Evolutionary conservation across 2,329 filamentous ascomycete genomes (phyloP), one percentile per base, ranked within the genome.

Genomic region (Annulohypoxylon truncatum): DNA sequence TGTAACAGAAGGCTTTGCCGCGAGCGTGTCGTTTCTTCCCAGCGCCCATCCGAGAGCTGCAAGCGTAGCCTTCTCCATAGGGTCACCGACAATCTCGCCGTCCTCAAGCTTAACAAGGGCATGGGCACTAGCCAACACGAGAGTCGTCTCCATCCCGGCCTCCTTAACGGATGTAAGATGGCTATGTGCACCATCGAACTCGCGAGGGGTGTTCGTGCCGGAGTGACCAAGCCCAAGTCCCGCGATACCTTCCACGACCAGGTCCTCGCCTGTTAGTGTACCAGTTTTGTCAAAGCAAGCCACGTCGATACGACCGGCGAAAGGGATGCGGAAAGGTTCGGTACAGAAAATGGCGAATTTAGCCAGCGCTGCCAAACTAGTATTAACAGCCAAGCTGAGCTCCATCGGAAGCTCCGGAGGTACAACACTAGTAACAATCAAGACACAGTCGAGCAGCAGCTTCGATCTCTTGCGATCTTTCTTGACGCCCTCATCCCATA

Each of bases 381-480:
- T 99, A 82, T 99, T 99, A 78, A 99, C 96, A 50, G 96, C 96
- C 74, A 99, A 84, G 80, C 92, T 97, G 55, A 99, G 87, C 77
- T 99, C 96, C 96, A 99, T 99, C 10, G 96, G 96, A 68, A 99
- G 84, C 81, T 99, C 96, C 1, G 96, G 96, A n/a, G 96, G 96
- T 0, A 99, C 96, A 64, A 99, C 96, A 77, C 94, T 97, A 40
- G 96, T 99, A 74, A 99, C 89, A 75, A 99, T 99, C 79, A 99
- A 90, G 80, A 99, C 89, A 77, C 96, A 99, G 82, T 99, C 96
- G 57, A 99, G 88, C 64, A 99, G 87, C 38, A 99, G 88, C 87
- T 99, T 99, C 48, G 95, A 98, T 70, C 96, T 91, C 84, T 99
- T 98, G 77, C 96, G 91, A 76, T 98, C 95, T 82, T 92, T 94